Evolutionary conservation across 352 stramenopile species (phyloP).

Genomic region (Phytophthora sp.): DNA sequence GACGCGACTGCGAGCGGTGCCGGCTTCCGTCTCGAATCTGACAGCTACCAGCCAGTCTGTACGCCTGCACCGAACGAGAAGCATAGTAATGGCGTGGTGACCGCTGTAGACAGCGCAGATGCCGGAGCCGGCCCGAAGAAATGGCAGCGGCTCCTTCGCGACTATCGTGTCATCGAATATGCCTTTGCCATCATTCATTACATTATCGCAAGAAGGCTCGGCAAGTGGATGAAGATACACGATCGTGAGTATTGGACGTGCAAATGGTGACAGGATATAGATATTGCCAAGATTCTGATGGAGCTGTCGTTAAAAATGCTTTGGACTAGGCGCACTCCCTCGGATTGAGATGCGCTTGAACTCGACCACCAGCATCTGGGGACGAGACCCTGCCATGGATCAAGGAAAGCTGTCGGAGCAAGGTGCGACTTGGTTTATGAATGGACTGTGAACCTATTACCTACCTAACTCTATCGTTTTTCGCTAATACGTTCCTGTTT

Average conservation of each 20-base stretch:
- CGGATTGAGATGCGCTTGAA: constrained; percentile 53
- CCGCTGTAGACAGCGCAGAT: neutral
- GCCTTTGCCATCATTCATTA: constrained; percentile 33
- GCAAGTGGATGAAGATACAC: constrained; percentile 29
- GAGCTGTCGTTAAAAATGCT: neutral
- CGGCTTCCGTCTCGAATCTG: constrained; percentile 11
- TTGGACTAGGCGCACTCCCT: constrained; percentile 46
- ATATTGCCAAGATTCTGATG: neutral
- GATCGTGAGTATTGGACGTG: constrained; percentile 18
- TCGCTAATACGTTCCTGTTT: too few species aligned
- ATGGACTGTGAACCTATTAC: neutral
- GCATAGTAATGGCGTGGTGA: constrained; percentile 8
- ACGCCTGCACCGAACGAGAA: constrained; percentile 17
- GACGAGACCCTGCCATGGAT: constrained; percentile 55
- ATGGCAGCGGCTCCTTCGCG: constrained; percentile 27
- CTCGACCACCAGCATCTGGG: constrained; percentile 47
- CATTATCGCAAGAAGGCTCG: constrained; percentile 33
- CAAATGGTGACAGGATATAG: neutral
- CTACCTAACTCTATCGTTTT: neutral
- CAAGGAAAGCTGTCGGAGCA: constrained; percentile 52
- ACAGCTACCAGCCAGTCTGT: constrained; percentile 19
- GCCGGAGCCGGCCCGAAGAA: neutral
- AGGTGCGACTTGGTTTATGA: constrained; percentile 24
- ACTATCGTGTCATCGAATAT: constrained; percentile 38
- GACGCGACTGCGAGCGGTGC: neutral